Percentiles rank a stretch among this genome's conserved stretches.
Conservation (phyloP, 2,329 filamentous ascomycete species). For the Lecanoromycetidae sp. region DNA sequence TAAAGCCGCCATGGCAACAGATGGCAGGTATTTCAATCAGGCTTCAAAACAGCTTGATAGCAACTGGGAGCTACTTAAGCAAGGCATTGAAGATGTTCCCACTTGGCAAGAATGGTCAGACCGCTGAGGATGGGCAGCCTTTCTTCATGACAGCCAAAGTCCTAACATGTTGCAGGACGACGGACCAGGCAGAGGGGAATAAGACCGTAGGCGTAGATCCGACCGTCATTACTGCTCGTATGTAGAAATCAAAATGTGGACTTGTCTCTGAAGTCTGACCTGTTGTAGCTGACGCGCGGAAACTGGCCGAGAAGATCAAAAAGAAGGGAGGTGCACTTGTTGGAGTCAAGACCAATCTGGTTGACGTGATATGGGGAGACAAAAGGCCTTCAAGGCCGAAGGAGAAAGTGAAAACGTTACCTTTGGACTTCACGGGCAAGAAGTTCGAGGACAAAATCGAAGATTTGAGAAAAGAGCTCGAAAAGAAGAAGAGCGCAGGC, state of each 20-base stretch:
- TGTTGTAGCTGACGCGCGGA: conserved; percentile 48
- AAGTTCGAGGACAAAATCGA: conserved; percentile 68
- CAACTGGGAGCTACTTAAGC: conserved; percentile 88
- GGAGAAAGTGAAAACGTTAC: conserved; percentile 62
- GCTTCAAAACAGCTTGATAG: conserved; percentile 76
- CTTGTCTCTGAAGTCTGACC: conserved; percentile 12
- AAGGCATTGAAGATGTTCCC: conserved; percentile 82
- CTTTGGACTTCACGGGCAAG: conserved; percentile 66
- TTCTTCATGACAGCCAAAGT: no score
- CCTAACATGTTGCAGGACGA: conserved; percentile 38
- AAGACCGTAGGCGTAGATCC: conserved; percentile 88
- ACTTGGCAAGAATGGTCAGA: conserved; percentile 92
- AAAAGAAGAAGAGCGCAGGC: conserved; percentile 76
- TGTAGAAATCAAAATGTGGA: conserved; percentile 19
- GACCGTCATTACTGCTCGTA: conserved; percentile 62
- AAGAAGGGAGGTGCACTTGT: conserved; percentile 72
- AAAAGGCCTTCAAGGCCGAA: conserved; percentile 62
- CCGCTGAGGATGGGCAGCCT: no score
- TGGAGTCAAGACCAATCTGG: conserved; percentile 66
- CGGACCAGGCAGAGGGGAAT: conserved; percentile 71
- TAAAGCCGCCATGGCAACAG: conserved; percentile 82
- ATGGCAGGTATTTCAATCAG: conserved; percentile 97
- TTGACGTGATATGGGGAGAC: conserved; percentile 80
- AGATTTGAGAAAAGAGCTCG: conserved; percentile 78
- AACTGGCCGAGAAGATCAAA: conserved; percentile 73